Conservation (phyloP, 176 grass and related monocot genomes). For the Bolboschoenus planiculmis region DNA sequence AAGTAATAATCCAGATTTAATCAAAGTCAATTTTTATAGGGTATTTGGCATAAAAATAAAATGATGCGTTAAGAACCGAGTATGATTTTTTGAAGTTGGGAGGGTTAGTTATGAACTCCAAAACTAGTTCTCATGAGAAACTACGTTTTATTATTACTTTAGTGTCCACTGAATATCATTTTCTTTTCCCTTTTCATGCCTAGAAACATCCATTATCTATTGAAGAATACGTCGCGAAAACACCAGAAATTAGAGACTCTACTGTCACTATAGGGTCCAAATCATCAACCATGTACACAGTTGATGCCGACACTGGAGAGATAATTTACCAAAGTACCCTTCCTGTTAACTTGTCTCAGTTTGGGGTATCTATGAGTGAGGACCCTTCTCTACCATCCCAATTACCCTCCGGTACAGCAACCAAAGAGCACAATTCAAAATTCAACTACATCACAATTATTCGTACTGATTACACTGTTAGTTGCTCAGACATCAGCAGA, state of each 20-base stretch:
- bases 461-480: conserved; percentile 82
- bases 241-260: conserved; percentile 71
- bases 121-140: background rate
- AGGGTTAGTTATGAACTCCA: background rate
- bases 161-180: background rate
- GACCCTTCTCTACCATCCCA: conserved; percentile 43
- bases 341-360: conserved; percentile 42
- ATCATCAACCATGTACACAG: conserved; percentile 56
- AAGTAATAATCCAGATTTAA: background rate
- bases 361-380: conserved; percentile 39
- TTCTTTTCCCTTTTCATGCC: conserved; percentile 26
- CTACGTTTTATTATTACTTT: background rate
- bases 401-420: conserved; percentile 40
- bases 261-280: conserved; percentile 80
- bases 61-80: no score
- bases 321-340: conserved; percentile 59
- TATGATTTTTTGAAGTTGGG: background rate
- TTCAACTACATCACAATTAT: conserved; percentile 60
- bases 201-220: conserved; percentile 72
- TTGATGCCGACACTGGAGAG: conserved; percentile 69
- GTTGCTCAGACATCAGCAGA: conserved; percentile 60
- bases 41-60: background rate
- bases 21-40: background rate
- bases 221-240: conserved; percentile 68
- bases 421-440: background rate